These are phyloP conservation scores for Amanita subjunquillea DNA, from an alignment of 768 basidiomycete genomes.

Conservation along the genomic window DNA sequence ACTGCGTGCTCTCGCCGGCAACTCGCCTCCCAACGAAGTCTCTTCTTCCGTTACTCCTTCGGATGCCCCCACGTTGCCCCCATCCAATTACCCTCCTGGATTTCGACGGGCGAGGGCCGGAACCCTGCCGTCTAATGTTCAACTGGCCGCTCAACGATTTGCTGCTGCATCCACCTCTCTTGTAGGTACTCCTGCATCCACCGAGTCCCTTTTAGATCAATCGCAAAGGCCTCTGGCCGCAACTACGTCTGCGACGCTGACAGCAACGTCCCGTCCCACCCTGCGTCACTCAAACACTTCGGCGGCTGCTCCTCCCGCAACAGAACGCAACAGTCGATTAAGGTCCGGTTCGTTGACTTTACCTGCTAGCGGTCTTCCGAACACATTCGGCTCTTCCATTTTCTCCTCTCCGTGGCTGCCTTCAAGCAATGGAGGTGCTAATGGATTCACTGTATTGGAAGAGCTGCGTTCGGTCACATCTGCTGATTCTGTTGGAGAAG, in stretches of 20 bases:
- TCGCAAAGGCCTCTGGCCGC: conserved; percentile 39
- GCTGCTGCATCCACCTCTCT: conserved; percentile 56
- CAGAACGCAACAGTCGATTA: conserved; percentile 71
- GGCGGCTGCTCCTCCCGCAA: conserved; percentile 36
- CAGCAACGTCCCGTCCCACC: conserved; percentile 45
- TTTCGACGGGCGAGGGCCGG: conserved; percentile 95
- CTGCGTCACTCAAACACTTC: conserved; percentile 72
- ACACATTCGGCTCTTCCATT: conserved; percentile 80
- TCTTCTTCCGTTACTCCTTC: conserved; percentile 44
- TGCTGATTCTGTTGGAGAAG: conserved; percentile 71
- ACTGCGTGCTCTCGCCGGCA: conserved; percentile 60
- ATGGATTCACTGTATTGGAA: conserved; percentile 59
- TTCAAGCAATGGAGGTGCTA: conserved; percentile 42
- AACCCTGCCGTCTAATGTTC: conserved; percentile 93
- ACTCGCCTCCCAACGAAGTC: conserved; percentile 64
- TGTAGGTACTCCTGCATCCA: conserved; percentile 31
- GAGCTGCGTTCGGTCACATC: conserved; percentile 77
- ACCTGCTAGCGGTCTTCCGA: conserved; percentile 64
- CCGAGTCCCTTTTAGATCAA: conserved; percentile 36
- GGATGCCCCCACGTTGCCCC: conserved; percentile 49
- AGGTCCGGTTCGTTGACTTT: conserved; percentile 90
- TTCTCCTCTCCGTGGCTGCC: conserved; percentile 89
- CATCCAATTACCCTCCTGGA: conserved; percentile 73
- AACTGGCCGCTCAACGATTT: conserved; percentile 77
- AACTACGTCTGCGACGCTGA: conserved; percentile 28